These are phyloP conservation scores for Neurospora sp. DNA, from an alignment of 495 filamentous ascomycete genomes.

Conservation along the genomic window DNA sequence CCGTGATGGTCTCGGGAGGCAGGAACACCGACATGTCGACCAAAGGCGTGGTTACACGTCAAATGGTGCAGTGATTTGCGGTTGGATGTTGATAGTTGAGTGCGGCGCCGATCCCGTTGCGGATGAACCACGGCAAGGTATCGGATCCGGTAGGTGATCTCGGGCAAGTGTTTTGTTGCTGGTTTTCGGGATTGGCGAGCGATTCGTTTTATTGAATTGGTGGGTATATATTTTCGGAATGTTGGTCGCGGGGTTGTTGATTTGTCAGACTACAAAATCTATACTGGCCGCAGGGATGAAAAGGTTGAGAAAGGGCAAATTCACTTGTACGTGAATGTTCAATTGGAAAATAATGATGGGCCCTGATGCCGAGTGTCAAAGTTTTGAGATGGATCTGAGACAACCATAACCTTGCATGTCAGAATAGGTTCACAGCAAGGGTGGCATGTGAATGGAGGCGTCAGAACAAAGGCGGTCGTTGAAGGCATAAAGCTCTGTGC, in stretches of 20 bases:
- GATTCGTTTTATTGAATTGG: neutral
- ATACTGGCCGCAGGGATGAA: neutral
- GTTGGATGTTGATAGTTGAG: neutral
- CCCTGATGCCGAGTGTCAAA: neutral
- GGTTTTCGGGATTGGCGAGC: neutral
- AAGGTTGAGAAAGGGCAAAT: neutral
- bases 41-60: neutral
- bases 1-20: constrained; percentile 40
- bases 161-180: neutral
- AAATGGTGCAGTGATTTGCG: neutral
- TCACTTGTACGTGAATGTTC: neutral
- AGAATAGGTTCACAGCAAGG: neutral
- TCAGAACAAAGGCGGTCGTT: constrained; percentile 1
- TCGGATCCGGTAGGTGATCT: neutral
- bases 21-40: constrained; percentile 29
- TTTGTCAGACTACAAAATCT: neutral
- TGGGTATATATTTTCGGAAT: neutral
- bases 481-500: constrained; percentile 1
- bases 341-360: neutral
- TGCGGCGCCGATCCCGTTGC: neutral
- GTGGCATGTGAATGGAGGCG: neutral
- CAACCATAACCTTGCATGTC: neutral
- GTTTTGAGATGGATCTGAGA: neutral
- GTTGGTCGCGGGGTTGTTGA: neutral
- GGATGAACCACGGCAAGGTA: neutral